These are phyloP conservation scores for Aureobasidium sp. DNA, from an alignment of 2,329 filamentous ascomycete species.

Conservation along the genomic window DNA sequence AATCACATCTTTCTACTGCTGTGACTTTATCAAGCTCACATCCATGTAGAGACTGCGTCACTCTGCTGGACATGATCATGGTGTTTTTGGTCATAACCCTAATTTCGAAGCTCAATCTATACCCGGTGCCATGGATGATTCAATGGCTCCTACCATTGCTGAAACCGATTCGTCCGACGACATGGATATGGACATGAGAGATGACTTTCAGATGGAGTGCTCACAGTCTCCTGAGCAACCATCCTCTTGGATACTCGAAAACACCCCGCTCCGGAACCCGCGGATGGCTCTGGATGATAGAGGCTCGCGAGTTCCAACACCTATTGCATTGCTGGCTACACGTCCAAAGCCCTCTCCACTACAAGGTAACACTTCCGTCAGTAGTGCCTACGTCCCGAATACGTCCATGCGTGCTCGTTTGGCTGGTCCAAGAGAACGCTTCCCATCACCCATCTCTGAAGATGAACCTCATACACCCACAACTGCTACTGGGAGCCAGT, in stretches of 20 bases:
- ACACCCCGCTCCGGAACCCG: slow-evolving; percentile 10
- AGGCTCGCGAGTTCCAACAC: slow-evolving; percentile 12
- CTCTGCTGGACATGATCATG: slow-evolving; percentile 7
- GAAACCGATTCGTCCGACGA: slow-evolving; percentile 16
- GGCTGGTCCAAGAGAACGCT: slow-evolving; percentile 11
- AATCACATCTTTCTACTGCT: neutral
- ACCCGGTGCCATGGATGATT: slow-evolving; percentile 2
- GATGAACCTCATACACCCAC: slow-evolving; percentile 29
- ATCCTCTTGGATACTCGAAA: slow-evolving; percentile 10
- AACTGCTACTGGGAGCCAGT: slow-evolving; percentile 28
- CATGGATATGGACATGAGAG: slow-evolving; percentile 17
- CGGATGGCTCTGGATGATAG: slow-evolving; percentile 9
- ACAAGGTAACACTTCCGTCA: neutral
- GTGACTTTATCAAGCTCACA: neutral
- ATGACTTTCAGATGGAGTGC: neutral
- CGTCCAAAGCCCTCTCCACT: slow-evolving; percentile 6
- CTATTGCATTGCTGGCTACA: neutral
- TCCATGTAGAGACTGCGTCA: slow-evolving; percentile 8
- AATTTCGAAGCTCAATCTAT: neutral
- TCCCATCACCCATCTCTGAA: slow-evolving; percentile 30
- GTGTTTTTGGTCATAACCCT: neutral
- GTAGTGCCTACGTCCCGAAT: neutral
- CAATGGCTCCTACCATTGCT: slow-evolving; percentile 6
- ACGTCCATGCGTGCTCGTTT: slow-evolving; percentile 9
- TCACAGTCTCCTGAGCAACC: slow-evolving; percentile 13